Conservation (phyloP, 176 grass and related monocot genomes). For the Zoysia japonica region DNA sequence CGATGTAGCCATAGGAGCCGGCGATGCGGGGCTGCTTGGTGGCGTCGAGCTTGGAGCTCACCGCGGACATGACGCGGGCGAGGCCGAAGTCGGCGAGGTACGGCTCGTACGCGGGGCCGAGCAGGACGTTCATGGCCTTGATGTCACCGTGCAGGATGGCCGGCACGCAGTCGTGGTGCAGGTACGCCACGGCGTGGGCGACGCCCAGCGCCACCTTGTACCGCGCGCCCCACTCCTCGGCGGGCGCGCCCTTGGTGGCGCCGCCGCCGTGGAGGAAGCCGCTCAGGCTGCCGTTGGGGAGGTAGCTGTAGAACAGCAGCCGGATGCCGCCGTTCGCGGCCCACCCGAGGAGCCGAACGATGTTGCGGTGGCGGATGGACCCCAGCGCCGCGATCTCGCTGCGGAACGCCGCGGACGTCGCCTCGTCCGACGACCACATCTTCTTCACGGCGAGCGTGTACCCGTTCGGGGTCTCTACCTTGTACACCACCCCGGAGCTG, state of each 20-base stretch:
- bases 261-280: conserved; percentile 65
- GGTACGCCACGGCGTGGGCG: conserved; percentile 85
- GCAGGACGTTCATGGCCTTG: conserved; percentile 94
- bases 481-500: conserved; percentile 91
- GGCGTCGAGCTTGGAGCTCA: conserved; percentile 43
- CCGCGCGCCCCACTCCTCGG: conserved; percentile 61
- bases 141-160: conserved; percentile 94
- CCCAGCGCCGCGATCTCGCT: conserved; percentile 89
- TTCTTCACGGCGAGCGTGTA: conserved; percentile 80
- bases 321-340: conserved; percentile 64
- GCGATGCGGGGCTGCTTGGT: conserved; percentile 55
- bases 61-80: conserved; percentile 64
- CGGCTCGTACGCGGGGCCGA: conserved; percentile 75
- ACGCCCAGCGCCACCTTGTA: conserved; percentile 73
- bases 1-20: conserved; percentile 96
- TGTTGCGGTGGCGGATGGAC: conserved; percentile 90
- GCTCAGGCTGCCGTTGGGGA: conserved; percentile 87
- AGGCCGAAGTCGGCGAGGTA: conserved; percentile 99
- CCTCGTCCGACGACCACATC: conserved; percentile 80
- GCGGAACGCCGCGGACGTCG: conserved; percentile 50
- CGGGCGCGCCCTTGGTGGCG: conserved; percentile 46
- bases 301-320: conserved; percentile 86
- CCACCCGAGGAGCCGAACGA: conserved; percentile 86
- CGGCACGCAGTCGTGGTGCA: conserved; percentile 95
- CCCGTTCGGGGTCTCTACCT: conserved; percentile 63